phyloP scores from a whole-genome alignment of 495 filamentous ascomycete species.

The Aspergillus funiculosus region DNA sequence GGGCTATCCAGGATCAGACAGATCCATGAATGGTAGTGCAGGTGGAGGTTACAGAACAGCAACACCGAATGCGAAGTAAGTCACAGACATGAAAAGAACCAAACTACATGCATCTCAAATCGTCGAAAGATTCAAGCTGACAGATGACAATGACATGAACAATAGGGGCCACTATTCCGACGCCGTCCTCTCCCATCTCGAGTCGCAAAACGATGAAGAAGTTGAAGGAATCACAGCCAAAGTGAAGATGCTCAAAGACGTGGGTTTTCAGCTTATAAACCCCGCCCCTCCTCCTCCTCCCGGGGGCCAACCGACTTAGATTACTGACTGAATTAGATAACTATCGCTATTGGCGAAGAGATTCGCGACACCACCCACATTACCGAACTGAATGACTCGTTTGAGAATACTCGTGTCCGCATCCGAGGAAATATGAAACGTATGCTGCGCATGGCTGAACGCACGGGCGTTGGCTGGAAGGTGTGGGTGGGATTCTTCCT shows the following conservation, averaged over 20 bases:
- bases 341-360: conserved; percentile 87
- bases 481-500: conserved; percentile 86
- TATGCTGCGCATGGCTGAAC: conserved; percentile 93
- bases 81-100: neutral
- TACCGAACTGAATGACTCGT: conserved; percentile 75
- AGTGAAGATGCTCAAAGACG: conserved; percentile 87
- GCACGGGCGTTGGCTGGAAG: conserved; percentile 88
- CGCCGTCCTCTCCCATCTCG: conserved; percentile 85
- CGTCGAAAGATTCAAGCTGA: no score
- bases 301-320: no score
- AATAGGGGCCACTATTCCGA: conserved; percentile 88
- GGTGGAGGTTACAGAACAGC: conserved; percentile 52
- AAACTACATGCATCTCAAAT: no score
- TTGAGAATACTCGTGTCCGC: conserved; percentile 74
- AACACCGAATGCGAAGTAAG: conserved; percentile 78
- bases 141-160: no score
- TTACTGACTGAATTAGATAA: conserved; percentile 68
- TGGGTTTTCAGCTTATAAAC: conserved; percentile 42
- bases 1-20: conserved; percentile 53
- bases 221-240: conserved; percentile 87
- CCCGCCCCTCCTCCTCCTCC: no score
- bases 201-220: conserved; percentile 90
- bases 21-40: conserved; percentile 30
- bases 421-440: conserved; percentile 90
- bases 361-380: conserved; percentile 81